Base-by-base conservation (phyloP, 2,329 filamentous ascomycete species). In the Neophaeococcomyces mojaviensis region DNA sequence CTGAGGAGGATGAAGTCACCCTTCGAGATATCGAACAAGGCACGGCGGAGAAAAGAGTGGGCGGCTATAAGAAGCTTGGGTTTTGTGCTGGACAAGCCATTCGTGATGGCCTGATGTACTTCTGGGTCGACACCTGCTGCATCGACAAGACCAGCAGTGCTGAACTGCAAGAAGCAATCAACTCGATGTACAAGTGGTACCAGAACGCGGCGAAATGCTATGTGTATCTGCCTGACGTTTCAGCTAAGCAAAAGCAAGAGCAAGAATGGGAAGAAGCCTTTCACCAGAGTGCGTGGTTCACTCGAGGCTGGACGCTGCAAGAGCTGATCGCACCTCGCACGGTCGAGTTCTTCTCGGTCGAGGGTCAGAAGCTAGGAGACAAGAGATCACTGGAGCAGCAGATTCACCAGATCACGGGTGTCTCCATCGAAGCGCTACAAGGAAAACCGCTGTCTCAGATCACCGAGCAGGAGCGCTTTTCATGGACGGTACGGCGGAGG, bases 71-170 rank as follows among this genome's bases (percentile, higher is more conserved):
- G 9, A 49, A 50, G 26, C 34, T 49, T 7, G 16, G 30, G 22
- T 49, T 44, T 33, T 49, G 48, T 39, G 40, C 13, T 3, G 28
- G 34, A 19, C 46, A 50, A 36, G 48, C 46, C 18, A 30, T n/a
- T 10, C 26, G 12, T 4, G 48, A 49, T 22, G 39, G 38, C 3
- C 18, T 50, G 24, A 48, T 58, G 41, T 49, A 60, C 31, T 59
- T 59, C 2, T 58, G 56, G 56, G 47, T 58, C 6, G 56, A 58
- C 30, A 58, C 54, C 9, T 58, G 55, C 34, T 57, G 56, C 47
- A 58, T 58, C 26, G 44, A 58, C 44, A 57, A 57, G 40, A 26
- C 33, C n/a, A 58, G 46, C 39, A 54, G 47, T 24, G 50, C 52
- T 7, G 54, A 57, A 43, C 47, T 59, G 13, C 46, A 41, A 10